Conservation (phyloP, 2,329 filamentous ascomycete genomes). For the Fusarium dlaminii region DNA sequence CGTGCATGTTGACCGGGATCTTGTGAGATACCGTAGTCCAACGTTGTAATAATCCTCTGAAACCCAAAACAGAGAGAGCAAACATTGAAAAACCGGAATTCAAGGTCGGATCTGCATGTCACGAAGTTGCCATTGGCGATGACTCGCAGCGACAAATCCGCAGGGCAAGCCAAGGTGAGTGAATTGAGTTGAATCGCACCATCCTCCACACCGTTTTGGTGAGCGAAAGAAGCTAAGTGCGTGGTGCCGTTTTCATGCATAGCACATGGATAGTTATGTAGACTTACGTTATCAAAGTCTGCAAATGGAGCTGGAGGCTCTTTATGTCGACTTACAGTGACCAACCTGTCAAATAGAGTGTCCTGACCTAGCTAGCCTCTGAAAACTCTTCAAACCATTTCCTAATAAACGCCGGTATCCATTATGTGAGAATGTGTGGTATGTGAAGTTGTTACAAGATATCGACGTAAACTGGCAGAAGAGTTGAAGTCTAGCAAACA, state of each 20-base stretch:
- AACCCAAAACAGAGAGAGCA: neutral
- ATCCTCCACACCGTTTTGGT: conserved; percentile 32
- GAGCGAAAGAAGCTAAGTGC: conserved; percentile 31
- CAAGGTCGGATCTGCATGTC: conserved; percentile 39
- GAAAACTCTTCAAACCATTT: neutral
- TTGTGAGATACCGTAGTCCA: neutral
- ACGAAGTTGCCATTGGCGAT: conserved; percentile 38
- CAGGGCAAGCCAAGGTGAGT: conserved; percentile 15
- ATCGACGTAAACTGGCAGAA: neutral
- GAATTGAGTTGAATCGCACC: conserved; percentile 37
- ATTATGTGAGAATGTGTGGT: neutral
- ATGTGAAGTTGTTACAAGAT: neutral
- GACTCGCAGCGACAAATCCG: conserved; percentile 38
- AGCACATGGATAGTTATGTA: conserved; percentile 27
- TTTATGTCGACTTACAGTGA: conserved; percentile 17
- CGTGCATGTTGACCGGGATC: neutral
- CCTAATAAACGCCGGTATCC: neutral
- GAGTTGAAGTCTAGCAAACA: conserved; percentile 14
- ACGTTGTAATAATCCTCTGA: neutral
- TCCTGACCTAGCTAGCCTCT: neutral
- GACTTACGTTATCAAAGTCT: conserved; percentile 36
- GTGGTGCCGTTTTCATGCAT: conserved; percentile 29
- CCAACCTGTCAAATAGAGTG: conserved; percentile 3
- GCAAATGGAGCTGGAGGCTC: conserved; percentile 16
- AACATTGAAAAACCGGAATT: conserved; percentile 32